These are phyloP conservation scores for Candida nanaspora DNA, from an alignment of 805 yeast species.

Conservation along the genomic window DNA sequence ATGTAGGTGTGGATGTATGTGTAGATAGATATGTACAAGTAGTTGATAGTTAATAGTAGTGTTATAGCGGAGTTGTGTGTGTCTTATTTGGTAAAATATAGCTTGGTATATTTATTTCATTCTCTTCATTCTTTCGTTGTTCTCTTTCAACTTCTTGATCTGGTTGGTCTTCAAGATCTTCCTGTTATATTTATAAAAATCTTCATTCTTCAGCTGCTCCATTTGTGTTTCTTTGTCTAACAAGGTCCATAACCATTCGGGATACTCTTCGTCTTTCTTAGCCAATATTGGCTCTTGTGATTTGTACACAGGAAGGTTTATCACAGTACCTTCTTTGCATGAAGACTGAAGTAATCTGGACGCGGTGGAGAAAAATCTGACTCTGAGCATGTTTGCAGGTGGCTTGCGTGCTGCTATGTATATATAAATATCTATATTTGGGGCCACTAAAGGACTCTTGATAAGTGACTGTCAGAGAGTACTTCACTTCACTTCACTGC, in stretches of 20 bases:
- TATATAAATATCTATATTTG: too few relatives aligned
- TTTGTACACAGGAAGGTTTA: conserved; percentile 68
- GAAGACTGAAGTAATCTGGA: conserved; percentile 30
- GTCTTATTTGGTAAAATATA: neutral
- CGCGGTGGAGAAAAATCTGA: conserved; percentile 3
- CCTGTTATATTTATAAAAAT: conserved; percentile 62
- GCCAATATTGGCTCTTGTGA: conserved; percentile 87
- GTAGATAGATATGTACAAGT: too few relatives aligned
- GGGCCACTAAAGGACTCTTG: too few relatives aligned
- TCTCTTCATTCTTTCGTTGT: conserved; percentile 68
- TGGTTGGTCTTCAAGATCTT: conserved; percentile 63
- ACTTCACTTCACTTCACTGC: too few relatives aligned
- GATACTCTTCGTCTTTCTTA: conserved; percentile 80
- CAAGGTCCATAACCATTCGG: conserved; percentile 89
- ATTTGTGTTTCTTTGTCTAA: conserved; percentile 61
- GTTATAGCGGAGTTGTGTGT: too few relatives aligned
- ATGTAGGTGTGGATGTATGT: too few relatives aligned
- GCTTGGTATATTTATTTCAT: conserved; percentile 2
- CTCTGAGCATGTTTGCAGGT: conserved; percentile 1
- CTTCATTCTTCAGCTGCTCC: conserved; percentile 42
- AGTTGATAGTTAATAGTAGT: too few relatives aligned
- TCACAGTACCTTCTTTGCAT: conserved; percentile 64
- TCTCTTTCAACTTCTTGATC: conserved; percentile 63
- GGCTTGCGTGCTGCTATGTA: too few relatives aligned
- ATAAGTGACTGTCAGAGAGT: too few relatives aligned